phyloP scores from a whole-genome alignment of 768 basidiomycete species.

The Lactifluus hygrophoroides region DNA sequence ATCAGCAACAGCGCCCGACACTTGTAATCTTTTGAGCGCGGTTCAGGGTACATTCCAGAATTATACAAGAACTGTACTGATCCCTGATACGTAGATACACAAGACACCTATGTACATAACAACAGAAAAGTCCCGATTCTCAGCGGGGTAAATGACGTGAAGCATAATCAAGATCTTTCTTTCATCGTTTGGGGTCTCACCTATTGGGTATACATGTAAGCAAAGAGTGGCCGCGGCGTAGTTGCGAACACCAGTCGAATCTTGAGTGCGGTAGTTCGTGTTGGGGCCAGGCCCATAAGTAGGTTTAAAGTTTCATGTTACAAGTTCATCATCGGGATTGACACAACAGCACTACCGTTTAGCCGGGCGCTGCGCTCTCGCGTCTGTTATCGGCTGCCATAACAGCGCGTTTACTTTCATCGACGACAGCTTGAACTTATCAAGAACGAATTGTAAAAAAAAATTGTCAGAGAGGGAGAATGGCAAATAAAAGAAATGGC shows the following conservation, averaged over 20 bases:
- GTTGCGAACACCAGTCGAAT: neutral
- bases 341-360: neutral
- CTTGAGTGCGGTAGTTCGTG: neutral
- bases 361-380: conserved; percentile 24
- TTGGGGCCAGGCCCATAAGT: neutral
- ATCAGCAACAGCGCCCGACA: neutral
- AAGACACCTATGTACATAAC: conserved; percentile 7
- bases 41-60: neutral
- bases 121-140: conserved; percentile 1
- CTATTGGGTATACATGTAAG: conserved; percentile 1
- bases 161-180: neutral
- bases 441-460: neutral
- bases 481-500: neutral
- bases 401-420: conserved; percentile 39
- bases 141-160: neutral
- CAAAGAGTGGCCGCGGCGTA: neutral
- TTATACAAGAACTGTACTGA: neutral
- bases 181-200: neutral
- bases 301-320: neutral
- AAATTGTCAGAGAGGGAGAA: neutral
- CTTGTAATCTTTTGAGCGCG: neutral
- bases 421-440: conserved; percentile 34
- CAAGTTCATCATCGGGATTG: neutral
- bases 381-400: conserved; percentile 39
- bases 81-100: neutral